phyloP scores from a whole-genome alignment of 331 rosid species.

The Pyrus hybrid region DNA sequence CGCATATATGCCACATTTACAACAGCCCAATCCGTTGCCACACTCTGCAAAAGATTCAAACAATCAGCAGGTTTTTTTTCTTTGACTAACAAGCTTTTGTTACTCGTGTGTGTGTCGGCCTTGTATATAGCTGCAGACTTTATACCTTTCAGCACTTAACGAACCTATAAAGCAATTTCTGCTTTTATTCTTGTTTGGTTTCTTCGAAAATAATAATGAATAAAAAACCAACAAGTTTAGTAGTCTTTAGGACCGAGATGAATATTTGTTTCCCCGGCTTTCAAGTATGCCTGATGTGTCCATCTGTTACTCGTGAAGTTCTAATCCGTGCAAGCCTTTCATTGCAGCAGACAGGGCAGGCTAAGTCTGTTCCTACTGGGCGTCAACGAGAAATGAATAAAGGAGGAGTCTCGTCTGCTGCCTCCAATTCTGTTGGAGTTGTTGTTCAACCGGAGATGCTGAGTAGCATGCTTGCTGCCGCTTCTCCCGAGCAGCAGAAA shows the following conservation, averaged over 20 bases:
- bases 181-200: not conserved
- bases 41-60: slow-evolving; percentile 38
- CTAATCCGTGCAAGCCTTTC: not conserved
- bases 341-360: slow-evolving; percentile 43
- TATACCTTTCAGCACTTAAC: not conserved
- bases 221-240: not conserved
- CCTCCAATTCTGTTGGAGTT: slow-evolving; percentile 36
- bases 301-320: not conserved
- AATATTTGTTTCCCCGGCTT: not conserved
- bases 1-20: slow-evolving; percentile 32
- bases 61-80: slow-evolving; percentile 53
- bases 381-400: slow-evolving; percentile 43
- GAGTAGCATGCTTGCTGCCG: slow-evolving; percentile 68
- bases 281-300: not conserved
- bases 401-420: slow-evolving; percentile 36
- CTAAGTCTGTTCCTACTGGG: slow-evolving; percentile 44
- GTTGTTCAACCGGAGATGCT: slow-evolving; percentile 47
- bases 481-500: slow-evolving; percentile 70
- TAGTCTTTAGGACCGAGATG: not conserved
- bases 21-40: slow-evolving; percentile 27
- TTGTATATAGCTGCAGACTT: not conserved
- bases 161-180: not conserved
- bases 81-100: not conserved
- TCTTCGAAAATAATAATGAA: not conserved
- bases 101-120: not conserved